Base-by-base conservation (phyloP, 169 alveolate genomes). In the Eimeria tenella region DNA sequence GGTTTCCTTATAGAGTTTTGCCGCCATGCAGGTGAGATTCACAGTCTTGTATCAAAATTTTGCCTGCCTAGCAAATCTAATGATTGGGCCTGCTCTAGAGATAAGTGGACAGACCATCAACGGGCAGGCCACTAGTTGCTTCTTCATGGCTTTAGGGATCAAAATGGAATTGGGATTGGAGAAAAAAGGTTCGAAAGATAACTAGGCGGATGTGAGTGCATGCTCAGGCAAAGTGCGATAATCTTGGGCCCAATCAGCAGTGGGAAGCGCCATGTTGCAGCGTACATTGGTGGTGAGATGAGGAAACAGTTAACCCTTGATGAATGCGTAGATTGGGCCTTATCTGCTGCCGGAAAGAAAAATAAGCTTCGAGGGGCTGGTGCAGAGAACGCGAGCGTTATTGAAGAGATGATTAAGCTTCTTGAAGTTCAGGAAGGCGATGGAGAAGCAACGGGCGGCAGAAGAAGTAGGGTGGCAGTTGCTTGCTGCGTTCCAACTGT, bases 261-360 rank as follows among this genome's bases (percentile, higher is more conserved):
- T 1, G 97, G 97, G 13, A 94, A 94, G 86, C 88, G 92, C 53
- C 19, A 93, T 7, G 84, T 94, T 50, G 96, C 96, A 11, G 65
- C 68, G 50, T 74, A 58, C 81, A 91, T 94, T 11, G 95, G 77
- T 4, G 71, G 53, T 23, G 73, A 77, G 25, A 53, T 53, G 25
- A 73, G 96, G 84, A 77, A 91, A 81, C 73, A 62, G 84, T 81
- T 94, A 53, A 84, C 96, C 4, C 58, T 95, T 50, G 97, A 81
- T 50, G 92, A 60, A 13, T 91, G 95, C 42, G 86, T 83, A 5
- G 95, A 82, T 21, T 82, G 95, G 93, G 89, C 75, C 25, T 52
- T 62, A 31, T 63, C 70, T 5, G 83, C 70, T 11, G 23, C 93
- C 60, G 73, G 86, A 50, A 52, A 74, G 94, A 73, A 58, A 11